Evolutionary conservation across 2,329 filamentous ascomycete genomes (phyloP).

Genomic region (Fusarium sp.): DNA sequence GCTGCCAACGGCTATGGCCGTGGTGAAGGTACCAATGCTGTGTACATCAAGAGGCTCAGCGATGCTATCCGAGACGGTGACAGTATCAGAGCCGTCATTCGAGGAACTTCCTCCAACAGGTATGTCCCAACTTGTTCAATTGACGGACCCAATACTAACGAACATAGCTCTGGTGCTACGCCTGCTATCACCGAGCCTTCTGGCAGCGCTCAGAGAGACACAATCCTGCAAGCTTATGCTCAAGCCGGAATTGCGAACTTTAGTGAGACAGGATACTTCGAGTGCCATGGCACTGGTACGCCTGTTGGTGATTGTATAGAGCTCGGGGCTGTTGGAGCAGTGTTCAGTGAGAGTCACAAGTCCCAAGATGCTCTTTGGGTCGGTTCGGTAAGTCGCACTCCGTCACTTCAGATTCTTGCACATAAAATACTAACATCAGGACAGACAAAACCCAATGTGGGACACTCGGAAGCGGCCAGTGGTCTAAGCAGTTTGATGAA

Average conservation of each 20-base stretch:
- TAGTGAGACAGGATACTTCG: slow-evolving; percentile 45
- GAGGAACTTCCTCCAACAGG: slow-evolving; percentile 60
- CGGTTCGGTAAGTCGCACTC: slow-evolving; percentile 56
- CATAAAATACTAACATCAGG: slow-evolving; percentile 38
- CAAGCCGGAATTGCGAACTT: slow-evolving; percentile 36
- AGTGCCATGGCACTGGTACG: slow-evolving; percentile 49
- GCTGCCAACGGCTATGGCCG: slow-evolving; percentile 64
- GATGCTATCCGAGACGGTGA: slow-evolving; percentile 65
- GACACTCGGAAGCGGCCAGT: slow-evolving; percentile 46
- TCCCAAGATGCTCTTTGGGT: slow-evolving; percentile 51
- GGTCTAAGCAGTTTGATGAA: slow-evolving; percentile 47
- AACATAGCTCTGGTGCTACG: slow-evolving; percentile 56
- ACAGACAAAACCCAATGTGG: slow-evolving; percentile 44
- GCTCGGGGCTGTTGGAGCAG: slow-evolving; percentile 47
- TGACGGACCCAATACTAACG: slow-evolving; percentile 45
- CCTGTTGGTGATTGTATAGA: slow-evolving; percentile 47
- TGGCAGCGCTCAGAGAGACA: slow-evolving; percentile 53
- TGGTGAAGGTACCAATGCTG: slow-evolving; percentile 65
- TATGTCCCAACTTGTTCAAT: background rate
- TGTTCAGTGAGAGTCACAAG: slow-evolving; percentile 44
- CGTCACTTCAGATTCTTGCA: background rate
- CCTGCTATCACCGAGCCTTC: slow-evolving; percentile 65
- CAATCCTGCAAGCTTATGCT: slow-evolving; percentile 45
- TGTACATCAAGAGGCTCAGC: slow-evolving; percentile 65
- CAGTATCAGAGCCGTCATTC: slow-evolving; percentile 61